Percentiles rank a stretch among this genome's conserved stretches.
Evolutionary conservation across 2,329 filamentous ascomycete genomes (phyloP).

Genomic region (Beauveria brongniartii): DNA sequence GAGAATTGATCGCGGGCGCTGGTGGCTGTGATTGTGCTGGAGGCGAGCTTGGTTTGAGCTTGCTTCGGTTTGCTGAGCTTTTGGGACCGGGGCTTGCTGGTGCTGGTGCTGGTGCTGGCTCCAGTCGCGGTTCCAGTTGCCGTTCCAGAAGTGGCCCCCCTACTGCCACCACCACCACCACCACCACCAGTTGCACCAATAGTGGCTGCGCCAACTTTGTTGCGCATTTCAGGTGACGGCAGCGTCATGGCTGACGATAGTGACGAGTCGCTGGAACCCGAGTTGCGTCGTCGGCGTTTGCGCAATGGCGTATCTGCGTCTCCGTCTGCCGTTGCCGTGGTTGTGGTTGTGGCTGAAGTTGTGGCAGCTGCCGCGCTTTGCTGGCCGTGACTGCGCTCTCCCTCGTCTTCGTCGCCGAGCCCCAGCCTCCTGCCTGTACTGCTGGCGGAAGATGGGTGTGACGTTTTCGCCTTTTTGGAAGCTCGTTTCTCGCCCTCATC

Average conservation of each 20-base stretch:
- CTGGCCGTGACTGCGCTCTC: slow-evolving; percentile 1
- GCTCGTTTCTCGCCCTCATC: slow-evolving; percentile 20
- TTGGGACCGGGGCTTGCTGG: slow-evolving; percentile 6
- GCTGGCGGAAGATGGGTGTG: slow-evolving; percentile 11
- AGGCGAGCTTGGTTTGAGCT: background rate
- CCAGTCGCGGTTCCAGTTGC: slow-evolving; percentile 8
- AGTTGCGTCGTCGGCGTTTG: slow-evolving; percentile 27
- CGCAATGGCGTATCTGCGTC: slow-evolving; percentile 28
- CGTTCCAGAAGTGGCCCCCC: slow-evolving; percentile 9
- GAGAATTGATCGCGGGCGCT: background rate
- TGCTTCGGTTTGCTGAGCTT: background rate
- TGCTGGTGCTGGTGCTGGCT: slow-evolving; percentile 6
- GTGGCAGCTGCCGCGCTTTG: slow-evolving; percentile 1
- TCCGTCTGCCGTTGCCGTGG: slow-evolving; percentile 12
- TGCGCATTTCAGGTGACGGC: slow-evolving; percentile 27
- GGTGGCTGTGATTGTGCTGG: background rate
- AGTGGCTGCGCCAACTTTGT: background rate
- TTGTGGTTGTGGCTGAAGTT: background rate
- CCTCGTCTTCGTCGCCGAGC: background rate
- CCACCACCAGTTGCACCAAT: background rate
- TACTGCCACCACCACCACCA: background rate
- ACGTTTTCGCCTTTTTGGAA: slow-evolving; percentile 29
- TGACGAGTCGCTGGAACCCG: slow-evolving; percentile 35
- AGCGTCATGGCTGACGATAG: slow-evolving; percentile 32
- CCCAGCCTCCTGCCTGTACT: background rate